phyloP scores from a whole-genome alignment of 192 early-diverging fungal species.

The Backusella luteola region DNA sequence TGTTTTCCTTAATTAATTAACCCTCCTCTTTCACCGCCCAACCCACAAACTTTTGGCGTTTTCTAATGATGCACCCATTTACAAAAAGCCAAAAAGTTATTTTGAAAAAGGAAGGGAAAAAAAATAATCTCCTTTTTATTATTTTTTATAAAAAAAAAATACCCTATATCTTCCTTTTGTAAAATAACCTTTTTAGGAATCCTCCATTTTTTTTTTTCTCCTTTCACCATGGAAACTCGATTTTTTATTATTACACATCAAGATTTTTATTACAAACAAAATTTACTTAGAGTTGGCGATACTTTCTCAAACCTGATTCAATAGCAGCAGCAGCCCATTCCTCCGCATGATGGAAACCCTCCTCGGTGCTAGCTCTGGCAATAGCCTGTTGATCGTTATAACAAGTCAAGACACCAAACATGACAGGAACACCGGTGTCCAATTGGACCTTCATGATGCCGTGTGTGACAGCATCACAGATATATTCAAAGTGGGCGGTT shows the following conservation, averaged over 20 bases:
- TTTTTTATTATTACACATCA: neutral
- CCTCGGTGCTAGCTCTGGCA: conserved; percentile 64
- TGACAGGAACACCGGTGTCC: conserved; percentile 80
- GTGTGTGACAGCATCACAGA: conserved; percentile 89
- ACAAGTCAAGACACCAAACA: conserved; percentile 97
- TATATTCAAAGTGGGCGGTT: conserved; percentile 99
- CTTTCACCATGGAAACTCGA: neutral
- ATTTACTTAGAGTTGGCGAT: conserved; percentile 40
- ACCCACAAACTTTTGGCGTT: neutral
- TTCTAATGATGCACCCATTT: neutral
- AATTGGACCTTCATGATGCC: conserved; percentile 97
- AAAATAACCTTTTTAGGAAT: neutral
- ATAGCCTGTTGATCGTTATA: conserved; percentile 92
- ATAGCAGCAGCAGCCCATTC: conserved; percentile 96
- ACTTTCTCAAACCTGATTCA: conserved; percentile 85
- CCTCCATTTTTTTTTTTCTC: neutral
- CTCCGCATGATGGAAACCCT: conserved; percentile 92
- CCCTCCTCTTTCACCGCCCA: neutral
- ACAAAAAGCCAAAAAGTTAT: neutral
- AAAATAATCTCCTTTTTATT: neutral
- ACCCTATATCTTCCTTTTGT: neutral
- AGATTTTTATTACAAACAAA: neutral
- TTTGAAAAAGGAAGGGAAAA: neutral
- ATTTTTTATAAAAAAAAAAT: neutral
- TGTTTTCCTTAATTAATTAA: neutral